phyloP scores from a whole-genome alignment of 768 basidiomycete species.

The Xerocomellus amylosporus region DNA sequence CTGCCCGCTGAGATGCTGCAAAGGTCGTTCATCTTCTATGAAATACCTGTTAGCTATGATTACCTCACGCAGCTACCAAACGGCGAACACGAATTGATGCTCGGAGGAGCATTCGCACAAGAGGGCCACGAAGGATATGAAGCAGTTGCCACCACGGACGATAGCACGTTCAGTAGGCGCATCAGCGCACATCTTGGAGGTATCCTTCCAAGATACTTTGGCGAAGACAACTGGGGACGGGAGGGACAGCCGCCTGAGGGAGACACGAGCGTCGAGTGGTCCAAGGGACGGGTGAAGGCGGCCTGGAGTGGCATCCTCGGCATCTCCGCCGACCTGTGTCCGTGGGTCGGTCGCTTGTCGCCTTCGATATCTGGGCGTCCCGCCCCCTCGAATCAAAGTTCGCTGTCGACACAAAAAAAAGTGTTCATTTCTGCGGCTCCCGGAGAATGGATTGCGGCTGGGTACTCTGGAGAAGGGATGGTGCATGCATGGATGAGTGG shows the following conservation, averaged over 20 bases:
- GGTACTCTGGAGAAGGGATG: constrained; percentile 75
- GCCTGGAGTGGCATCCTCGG: constrained; percentile 66
- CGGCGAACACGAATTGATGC: constrained; percentile 52
- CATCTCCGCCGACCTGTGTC: constrained; percentile 55
- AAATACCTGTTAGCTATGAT: constrained; percentile 45
- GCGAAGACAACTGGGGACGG: constrained; percentile 41
- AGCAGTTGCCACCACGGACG: constrained; percentile 40
- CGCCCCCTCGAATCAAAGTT: constrained; percentile 11
- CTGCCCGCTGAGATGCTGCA: constrained; percentile 34
- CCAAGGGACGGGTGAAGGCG: constrained; percentile 48
- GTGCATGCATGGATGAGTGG: constrained; percentile 67
- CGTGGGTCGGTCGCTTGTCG: constrained; percentile 73
- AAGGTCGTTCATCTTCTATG: constrained; percentile 60
- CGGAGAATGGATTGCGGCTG: constrained; percentile 73
- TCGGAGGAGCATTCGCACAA: constrained; percentile 55
- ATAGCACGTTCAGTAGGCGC: constrained; percentile 31
- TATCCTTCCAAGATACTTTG: constrained; percentile 54
- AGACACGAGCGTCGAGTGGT: constrained; percentile 28
- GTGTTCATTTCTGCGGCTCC: constrained; percentile 29
- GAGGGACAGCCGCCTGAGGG: constrained; percentile 23
- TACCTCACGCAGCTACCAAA: constrained; percentile 64
- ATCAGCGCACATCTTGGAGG: constrained; percentile 41
- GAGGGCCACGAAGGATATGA: constrained; percentile 30
- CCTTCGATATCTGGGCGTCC: constrained; percentile 44
- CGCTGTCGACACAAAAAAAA: background rate